phyloP scores from a whole-genome alignment of 2,329 filamentous ascomycete genomes.

The Tolypocladium ovalisporum region DNA sequence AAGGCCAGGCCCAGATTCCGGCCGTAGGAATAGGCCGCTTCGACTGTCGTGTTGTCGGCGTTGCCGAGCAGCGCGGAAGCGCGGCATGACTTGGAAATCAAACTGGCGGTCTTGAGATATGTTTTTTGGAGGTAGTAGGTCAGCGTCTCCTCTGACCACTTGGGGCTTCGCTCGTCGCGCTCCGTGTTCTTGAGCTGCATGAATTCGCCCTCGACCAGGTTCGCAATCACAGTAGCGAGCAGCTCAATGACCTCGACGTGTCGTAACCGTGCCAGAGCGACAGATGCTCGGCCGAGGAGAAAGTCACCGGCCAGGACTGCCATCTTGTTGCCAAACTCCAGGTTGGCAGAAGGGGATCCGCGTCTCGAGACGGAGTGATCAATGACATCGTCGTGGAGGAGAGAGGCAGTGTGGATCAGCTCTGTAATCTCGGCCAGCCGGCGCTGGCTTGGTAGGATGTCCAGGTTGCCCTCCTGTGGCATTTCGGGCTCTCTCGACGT shows the following conservation, averaged over 20 bases:
- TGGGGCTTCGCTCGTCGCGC: constrained; percentile 70
- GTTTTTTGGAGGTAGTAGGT: constrained; percentile 96
- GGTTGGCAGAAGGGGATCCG: constrained; percentile 77
- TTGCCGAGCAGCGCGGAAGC: constrained; percentile 80
- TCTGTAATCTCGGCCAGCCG: constrained; percentile 94
- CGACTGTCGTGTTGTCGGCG: constrained; percentile 65
- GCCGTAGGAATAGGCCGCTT: constrained; percentile 85
- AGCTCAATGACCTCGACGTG: constrained; percentile 94
- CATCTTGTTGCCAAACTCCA: constrained; percentile 99
- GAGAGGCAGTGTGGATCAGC: constrained; percentile 90
- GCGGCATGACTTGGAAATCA: constrained; percentile 94
- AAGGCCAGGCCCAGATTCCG: constrained; percentile 92
- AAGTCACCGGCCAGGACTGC: constrained; percentile 97
- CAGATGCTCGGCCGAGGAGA: constrained; percentile 81
- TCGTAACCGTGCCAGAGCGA: constrained; percentile 78
- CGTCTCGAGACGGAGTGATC: constrained; percentile 82
- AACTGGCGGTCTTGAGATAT: constrained; percentile 88
- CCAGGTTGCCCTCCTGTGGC: constrained; percentile 29
- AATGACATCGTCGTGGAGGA: constrained; percentile 97
- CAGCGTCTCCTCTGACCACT: constrained; percentile 80
- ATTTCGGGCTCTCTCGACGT: constrained; percentile 28
- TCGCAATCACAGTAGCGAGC: constrained; percentile 90
- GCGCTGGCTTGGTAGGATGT: constrained; percentile 86
- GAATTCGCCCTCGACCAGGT: constrained; percentile 96
- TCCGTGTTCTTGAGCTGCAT: constrained; percentile 99